These are phyloP conservation scores for Nakazawaea laoshanensis DNA, from an alignment of 805 yeast genomes.

Conservation along the genomic window DNA sequence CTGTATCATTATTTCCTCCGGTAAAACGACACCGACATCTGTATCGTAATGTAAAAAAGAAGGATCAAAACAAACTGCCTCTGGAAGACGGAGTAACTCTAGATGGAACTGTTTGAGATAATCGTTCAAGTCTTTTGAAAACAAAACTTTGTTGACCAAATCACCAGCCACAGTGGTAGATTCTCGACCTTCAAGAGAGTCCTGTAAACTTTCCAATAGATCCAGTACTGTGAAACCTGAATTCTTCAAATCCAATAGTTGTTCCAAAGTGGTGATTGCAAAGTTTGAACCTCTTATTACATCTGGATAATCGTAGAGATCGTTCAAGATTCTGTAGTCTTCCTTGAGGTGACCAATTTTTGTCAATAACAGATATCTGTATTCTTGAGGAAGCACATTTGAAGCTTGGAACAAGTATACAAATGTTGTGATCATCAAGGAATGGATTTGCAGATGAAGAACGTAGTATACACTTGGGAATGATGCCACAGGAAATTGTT, in stretches of 20 bases:
- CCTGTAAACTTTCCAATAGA: constrained; percentile 3
- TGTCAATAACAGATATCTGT: background rate
- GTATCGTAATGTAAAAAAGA: background rate
- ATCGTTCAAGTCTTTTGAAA: background rate
- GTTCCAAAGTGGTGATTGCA: background rate
- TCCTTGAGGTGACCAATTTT: background rate
- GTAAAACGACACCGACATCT: constrained; percentile 1
- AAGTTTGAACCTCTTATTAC: background rate
- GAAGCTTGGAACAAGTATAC: background rate
- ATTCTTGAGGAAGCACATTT: background rate
- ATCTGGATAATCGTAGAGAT: background rate
- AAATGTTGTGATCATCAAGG: constrained; percentile 1
- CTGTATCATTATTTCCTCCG: background rate
- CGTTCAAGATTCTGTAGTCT: background rate
- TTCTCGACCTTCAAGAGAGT: background rate
- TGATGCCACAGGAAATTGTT: background rate
- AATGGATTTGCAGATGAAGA: background rate
- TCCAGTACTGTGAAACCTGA: constrained; percentile 1
- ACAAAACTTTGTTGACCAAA: background rate
- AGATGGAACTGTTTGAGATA: constrained; percentile 6
- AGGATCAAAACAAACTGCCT: background rate
- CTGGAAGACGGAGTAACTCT: background rate
- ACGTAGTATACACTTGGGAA: constrained; percentile 1
- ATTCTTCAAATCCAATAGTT: constrained; percentile 1
- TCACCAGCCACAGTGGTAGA: background rate